Conservation (phyloP, 148 eudicot species). For the Rhododendron mucronatum region DNA sequence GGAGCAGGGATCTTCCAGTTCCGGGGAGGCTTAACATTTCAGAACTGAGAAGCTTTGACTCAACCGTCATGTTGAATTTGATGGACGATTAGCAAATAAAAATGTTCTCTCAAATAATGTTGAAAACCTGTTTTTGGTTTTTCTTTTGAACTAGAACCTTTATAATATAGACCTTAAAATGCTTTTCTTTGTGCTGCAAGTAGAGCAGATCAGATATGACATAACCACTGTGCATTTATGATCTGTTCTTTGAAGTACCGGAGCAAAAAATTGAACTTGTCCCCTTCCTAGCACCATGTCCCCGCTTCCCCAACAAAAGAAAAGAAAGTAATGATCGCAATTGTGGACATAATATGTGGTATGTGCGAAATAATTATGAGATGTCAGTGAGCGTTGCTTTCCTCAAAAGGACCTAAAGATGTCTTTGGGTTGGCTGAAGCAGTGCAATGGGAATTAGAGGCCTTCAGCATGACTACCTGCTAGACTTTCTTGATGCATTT, state of each 20-base stretch:
- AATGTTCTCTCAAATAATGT: background rate
- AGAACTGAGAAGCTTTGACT: background rate
- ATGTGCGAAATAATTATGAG: background rate
- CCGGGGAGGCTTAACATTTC: background rate
- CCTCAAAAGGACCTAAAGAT: background rate
- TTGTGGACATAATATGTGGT: background rate
- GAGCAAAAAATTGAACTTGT: background rate
- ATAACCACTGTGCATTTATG: background rate
- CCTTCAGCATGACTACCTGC: background rate
- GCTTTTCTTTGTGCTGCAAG: background rate
- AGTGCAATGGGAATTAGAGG: background rate
- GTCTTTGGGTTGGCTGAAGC: background rate
- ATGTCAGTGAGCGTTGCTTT: background rate
- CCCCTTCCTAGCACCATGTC: background rate
- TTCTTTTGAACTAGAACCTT: background rate
- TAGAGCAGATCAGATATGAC: background rate
- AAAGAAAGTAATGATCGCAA: background rate
- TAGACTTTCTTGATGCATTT: background rate
- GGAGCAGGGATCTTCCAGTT: background rate
- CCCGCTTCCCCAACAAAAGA: background rate
- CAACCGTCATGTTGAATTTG: background rate
- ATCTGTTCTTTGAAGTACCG: background rate
- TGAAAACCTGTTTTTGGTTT: background rate
- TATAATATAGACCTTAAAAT: background rate
- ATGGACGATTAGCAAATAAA: background rate